A percentile compares a stretch with the other conserved stretches of the same genome.
phyloP scores from a whole-genome alignment of 345 rosid genomes.

The Dimocarpus longan region DNA sequence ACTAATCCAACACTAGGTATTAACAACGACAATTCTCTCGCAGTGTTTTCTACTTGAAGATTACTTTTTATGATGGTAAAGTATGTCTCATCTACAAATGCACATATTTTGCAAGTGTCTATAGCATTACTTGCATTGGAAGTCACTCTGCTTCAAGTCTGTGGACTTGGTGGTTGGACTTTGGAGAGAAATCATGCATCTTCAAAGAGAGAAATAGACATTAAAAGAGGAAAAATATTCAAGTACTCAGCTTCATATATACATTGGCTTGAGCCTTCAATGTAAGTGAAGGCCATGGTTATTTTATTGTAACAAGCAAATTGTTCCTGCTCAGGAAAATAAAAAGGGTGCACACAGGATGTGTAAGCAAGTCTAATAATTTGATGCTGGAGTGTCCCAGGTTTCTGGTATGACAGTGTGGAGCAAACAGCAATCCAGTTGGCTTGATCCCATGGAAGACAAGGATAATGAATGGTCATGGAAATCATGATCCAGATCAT shows the following conservation, averaged over 20 bases:
- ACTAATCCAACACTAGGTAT: no score
- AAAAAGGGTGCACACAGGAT: not conserved
- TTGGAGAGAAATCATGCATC: not conserved
- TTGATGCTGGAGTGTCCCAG: conserved; percentile 61
- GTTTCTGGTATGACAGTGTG: conserved; percentile 55
- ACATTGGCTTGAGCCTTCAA: not conserved
- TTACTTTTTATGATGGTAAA: no score
- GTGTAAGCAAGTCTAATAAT: conserved; percentile 23
- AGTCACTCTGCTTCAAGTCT: not conserved
- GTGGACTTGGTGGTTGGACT: not conserved
- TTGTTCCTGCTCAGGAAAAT: not conserved
- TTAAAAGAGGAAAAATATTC: not conserved
- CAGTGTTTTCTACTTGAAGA: no score
- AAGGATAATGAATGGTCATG: conserved; percentile 27
- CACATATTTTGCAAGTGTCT: no score
- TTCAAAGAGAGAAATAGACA: not conserved
- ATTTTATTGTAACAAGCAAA: conserved; percentile 7
- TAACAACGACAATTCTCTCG: no score
- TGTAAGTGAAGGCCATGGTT: not conserved
- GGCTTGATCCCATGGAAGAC: conserved; percentile 35
- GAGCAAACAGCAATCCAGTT: conserved; percentile 43
- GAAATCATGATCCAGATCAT: conserved; percentile 24
- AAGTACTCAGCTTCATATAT: conserved; percentile 8
- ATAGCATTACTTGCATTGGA: not conserved
- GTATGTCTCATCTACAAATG: no score